These are phyloP conservation scores for Pachysandra terminalis DNA, from an alignment of 164 flowering plant species.

Conservation along the genomic window DNA sequence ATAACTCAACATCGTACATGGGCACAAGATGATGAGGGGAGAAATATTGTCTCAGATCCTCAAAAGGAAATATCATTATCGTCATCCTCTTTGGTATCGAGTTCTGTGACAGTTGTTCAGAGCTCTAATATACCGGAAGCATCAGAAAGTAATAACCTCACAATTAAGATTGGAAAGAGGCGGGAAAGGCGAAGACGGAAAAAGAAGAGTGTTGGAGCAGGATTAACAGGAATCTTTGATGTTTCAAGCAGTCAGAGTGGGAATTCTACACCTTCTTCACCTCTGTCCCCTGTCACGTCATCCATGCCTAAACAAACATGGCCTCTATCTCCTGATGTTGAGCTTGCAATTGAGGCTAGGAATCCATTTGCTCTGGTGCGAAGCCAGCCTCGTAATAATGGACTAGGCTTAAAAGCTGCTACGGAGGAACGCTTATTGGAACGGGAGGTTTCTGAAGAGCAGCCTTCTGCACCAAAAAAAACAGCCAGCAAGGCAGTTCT, in stretches of 20 bases:
- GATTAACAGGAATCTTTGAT: conserved; percentile 42
- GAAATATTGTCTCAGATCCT: conserved; percentile 8
- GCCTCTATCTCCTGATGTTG: conserved; percentile 33
- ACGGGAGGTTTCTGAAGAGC: conserved; percentile 23
- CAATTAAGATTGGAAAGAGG: conserved; percentile 48
- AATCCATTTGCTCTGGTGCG: conserved; percentile 27
- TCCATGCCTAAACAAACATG: conserved; percentile 24
- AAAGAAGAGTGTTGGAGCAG: conserved; percentile 37
- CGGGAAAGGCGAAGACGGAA: conserved; percentile 52
- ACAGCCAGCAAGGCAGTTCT: conserved; percentile 34
- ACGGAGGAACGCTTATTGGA: conserved; percentile 11
- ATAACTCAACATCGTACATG: conserved; percentile 16
- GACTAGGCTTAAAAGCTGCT: conserved; percentile 12
- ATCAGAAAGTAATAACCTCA: conserved; percentile 38
- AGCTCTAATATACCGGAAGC: conserved; percentile 26
- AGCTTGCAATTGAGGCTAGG: conserved; percentile 22
- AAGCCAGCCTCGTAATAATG: conserved; percentile 17
- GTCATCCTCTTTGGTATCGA: conserved; percentile 22
- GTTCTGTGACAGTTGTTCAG: conserved; percentile 24
- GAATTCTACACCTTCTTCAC: conserved; percentile 89
- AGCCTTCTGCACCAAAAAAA: conserved; percentile 22
- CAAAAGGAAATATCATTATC: conserved; percentile 17
- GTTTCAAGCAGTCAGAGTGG: conserved; percentile 92
- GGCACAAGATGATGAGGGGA: conserved; percentile 15
- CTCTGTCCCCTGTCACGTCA: conserved; percentile 66